Percentiles rank a stretch among this genome's conserved stretches.
These are phyloP conservation scores for Allomyces javanicus DNA, from an alignment of 192 early-diverging fungal species.

Conservation along the genomic window DNA sequence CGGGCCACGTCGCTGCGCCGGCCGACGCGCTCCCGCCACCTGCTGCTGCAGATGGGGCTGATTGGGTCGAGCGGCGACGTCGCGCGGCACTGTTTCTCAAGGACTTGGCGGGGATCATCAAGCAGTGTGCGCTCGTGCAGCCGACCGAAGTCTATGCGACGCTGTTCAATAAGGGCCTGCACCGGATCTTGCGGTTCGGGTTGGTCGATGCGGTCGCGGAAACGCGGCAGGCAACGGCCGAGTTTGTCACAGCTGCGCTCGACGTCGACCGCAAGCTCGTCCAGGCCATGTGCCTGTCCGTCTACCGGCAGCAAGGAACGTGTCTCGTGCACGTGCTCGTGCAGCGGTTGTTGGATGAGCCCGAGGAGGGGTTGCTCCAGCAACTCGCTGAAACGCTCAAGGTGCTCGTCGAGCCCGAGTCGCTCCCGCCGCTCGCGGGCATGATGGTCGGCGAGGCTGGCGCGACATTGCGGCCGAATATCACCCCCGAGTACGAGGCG, in stretches of 20 bases:
- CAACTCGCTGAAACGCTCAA: neutral
- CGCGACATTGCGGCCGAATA: neutral
- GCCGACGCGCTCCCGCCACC: neutral
- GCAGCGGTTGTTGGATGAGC: neutral
- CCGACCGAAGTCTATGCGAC: neutral
- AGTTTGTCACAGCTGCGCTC: neutral
- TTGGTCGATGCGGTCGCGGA: neutral
- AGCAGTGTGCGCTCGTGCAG: neutral
- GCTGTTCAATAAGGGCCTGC: neutral
- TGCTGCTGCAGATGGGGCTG: too few relatives aligned
- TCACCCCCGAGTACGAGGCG: neutral
- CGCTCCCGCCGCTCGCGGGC: neutral
- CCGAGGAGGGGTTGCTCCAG: neutral
- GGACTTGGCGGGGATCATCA: neutral
- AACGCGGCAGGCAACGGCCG: neutral
- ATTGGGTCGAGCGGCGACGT: neutral
- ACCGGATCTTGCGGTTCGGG: neutral
- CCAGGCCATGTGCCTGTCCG: neutral
- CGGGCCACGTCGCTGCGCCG: neutral
- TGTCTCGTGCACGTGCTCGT: neutral
- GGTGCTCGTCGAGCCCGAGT: neutral
- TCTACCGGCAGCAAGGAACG: neutral
- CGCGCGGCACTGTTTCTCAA: neutral
- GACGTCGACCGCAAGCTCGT: neutral
- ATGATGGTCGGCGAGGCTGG: neutral